Base-by-base conservation (phyloP, 495 filamentous ascomycete species). In the Haplographium delicatum region DNA sequence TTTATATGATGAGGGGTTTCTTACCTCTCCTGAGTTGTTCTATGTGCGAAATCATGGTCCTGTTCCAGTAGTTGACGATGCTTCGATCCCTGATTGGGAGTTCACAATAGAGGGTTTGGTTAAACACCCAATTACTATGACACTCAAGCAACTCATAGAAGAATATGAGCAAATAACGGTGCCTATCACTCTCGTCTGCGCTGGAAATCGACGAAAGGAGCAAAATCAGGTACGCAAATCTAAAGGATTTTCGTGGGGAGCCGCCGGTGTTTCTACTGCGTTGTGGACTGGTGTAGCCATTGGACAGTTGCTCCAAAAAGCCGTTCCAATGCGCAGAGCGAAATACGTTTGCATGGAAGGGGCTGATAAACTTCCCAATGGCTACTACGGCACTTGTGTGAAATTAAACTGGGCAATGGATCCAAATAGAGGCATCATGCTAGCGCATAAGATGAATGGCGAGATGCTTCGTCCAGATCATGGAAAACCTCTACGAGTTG, bases 21-120 rank as follows among this genome's bases (percentile, higher is more conserved):
- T 97, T 30, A 97, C 91, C 4, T 84, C 84, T 19, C 84, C 88
- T n/a, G 88, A 96, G 54, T 71, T 97, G 1, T 94, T 95, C 69
- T 97, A 93, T 65, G 91, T 97, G n/a, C 71, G 91, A 53, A 97
- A 96, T 49, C 91, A 97, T 74, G 91, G 91, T 7, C 73, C 86
- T 0, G 91, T 96, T 5, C 91, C 91, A 3, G 63, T 76, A 22
- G 87, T 95, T 6, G 70, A 72, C 6, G 88, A 95, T 57, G 71
- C 79, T 26, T 80, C 85, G 5, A 78, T 90, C 40, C 78, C 81
- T 44, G 75, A 84, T 58, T 97, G 91, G 91, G 79, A 88, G 48
- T 84, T 97, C 47, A 81, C 80, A 10, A 75, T 97, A 33, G 89
- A 95, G 70, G 90, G 91, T 13, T 50, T 97, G 44, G 90, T 96